Conservation (phyloP, 176 grass and related monocot species). For the Carex kokanica region DNA sequence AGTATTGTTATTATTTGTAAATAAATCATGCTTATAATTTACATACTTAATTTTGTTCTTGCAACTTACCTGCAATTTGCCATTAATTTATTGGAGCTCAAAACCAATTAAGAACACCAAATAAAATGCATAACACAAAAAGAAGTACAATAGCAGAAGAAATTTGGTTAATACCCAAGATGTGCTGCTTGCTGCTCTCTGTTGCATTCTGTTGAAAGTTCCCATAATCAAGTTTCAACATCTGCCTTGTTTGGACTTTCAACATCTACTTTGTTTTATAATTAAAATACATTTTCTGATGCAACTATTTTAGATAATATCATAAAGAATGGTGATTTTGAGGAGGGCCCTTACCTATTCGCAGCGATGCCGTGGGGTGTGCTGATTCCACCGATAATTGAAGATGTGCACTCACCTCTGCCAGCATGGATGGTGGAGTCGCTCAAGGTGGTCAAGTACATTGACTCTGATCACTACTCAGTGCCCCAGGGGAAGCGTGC, state of each 20-base stretch:
- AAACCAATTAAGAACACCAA: neutral
- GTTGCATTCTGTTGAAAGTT: neutral
- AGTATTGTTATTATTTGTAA: neutral
- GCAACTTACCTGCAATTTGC: neutral
- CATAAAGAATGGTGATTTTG: conserved; percentile 81
- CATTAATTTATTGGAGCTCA: neutral
- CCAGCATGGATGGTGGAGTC: conserved; percentile 79
- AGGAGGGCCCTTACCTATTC: conserved; percentile 72
- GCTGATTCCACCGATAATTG: conserved; percentile 78
- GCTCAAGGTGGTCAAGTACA: conserved; percentile 77
- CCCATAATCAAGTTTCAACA: neutral
- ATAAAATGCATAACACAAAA: neutral
- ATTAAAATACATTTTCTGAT: neutral
- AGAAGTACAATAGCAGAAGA: neutral
- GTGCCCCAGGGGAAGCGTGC: conserved; percentile 70
- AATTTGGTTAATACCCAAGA: neutral
- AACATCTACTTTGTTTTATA: neutral
- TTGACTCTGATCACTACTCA: conserved; percentile 75
- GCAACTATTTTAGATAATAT: conserved; percentile 36
- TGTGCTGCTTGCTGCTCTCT: neutral
- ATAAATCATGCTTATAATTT: neutral
- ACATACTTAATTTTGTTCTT: neutral
- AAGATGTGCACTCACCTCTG: conserved; percentile 84
- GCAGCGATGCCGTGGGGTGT: conserved; percentile 44
- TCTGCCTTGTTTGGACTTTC: neutral